A percentile compares a stretch with the other conserved stretches of the same genome.
Evolutionary conservation across 176 grass and related monocot species (phyloP).

Genomic region (Aegilops tauschii): DNA sequence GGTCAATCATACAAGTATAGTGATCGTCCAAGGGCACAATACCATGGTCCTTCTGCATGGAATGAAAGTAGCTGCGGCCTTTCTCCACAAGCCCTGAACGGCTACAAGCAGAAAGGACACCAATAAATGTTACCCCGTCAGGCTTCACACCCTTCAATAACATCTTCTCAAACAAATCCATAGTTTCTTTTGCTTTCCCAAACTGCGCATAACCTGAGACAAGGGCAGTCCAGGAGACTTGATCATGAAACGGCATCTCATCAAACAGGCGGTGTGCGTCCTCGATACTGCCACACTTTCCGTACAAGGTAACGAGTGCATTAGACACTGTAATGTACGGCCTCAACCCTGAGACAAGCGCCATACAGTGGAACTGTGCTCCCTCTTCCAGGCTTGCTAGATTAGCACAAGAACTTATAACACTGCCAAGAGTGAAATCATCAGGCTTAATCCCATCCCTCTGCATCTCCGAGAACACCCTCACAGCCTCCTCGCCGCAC

Average conservation of each 20-base stretch:
- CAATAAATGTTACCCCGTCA: slow-evolving; percentile 66
- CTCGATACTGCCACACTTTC: slow-evolving; percentile 65
- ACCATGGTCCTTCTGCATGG: slow-evolving; percentile 52
- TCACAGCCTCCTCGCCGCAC: slow-evolving; percentile 53
- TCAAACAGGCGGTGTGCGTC: slow-evolving; percentile 54
- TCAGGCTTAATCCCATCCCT: slow-evolving; percentile 48
- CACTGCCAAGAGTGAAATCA: slow-evolving; percentile 64
- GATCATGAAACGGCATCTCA: slow-evolving; percentile 39
- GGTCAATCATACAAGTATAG: slow-evolving; percentile 76
- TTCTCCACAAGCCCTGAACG: slow-evolving; percentile 62
- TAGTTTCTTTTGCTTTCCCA: slow-evolving; percentile 71
- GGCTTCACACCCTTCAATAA: slow-evolving; percentile 48
- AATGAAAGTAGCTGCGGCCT: slow-evolving; percentile 52
- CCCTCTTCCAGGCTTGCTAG: slow-evolving; percentile 74
- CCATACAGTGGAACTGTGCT: slow-evolving; percentile 59
- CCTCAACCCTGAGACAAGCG: slow-evolving; percentile 50
- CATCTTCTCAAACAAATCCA: slow-evolving; percentile 68
- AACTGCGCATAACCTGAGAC: slow-evolving; percentile 66
- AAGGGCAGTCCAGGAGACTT: slow-evolving; percentile 68
- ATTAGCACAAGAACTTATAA: slow-evolving; percentile 62
- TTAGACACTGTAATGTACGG: slow-evolving; percentile 63
- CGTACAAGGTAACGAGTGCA: slow-evolving; percentile 69
- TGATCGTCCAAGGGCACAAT: slow-evolving; percentile 54
- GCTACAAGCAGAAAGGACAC: slow-evolving; percentile 71
- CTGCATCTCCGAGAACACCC: slow-evolving; percentile 53